A percentile compares a stretch with the other conserved stretches of the same genome.
phyloP scores from a whole-genome alignment of 495 filamentous ascomycete genomes.

The Pyrenopolyporus hunteri region DNA sequence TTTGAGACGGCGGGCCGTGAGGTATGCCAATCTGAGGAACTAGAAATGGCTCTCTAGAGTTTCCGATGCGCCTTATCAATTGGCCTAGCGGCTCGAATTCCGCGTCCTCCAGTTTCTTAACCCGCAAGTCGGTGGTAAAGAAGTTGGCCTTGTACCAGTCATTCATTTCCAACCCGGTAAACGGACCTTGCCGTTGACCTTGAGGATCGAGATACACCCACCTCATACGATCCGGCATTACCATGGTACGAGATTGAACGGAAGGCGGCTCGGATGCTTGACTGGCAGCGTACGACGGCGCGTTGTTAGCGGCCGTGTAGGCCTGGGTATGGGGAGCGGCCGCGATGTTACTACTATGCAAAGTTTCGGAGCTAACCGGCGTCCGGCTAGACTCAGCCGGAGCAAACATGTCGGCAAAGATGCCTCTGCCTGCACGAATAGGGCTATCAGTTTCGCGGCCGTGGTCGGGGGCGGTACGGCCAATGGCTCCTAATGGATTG shows the following conservation, averaged over 20 bases:
- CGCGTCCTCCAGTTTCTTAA: conserved; percentile 88
- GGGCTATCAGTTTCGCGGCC: conserved; percentile 67
- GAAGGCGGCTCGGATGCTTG: conserved; percentile 63
- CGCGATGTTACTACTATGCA: conserved; percentile 38
- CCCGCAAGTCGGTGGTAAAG: conserved; percentile 90
- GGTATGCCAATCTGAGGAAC: conserved; percentile 95
- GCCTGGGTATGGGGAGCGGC: conserved; percentile 44
- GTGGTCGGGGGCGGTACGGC: conserved; percentile 56
- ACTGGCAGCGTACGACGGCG: conserved; percentile 33
- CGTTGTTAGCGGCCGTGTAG: conserved; percentile 44
- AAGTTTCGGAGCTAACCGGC: conserved; percentile 41
- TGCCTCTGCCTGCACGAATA: conserved; percentile 60
- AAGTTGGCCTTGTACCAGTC: conserved; percentile 99
- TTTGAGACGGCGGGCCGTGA: conserved; percentile 71
- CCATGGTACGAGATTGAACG: conserved; percentile 84
- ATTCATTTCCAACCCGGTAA: conserved; percentile 97
- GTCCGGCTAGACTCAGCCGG: conserved; percentile 47
- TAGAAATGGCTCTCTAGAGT: conserved; percentile 95
- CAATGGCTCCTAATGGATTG: conserved; percentile 60
- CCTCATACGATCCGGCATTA: conserved; percentile 99
- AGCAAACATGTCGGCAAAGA: conserved; percentile 62
- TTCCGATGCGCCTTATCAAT: conserved; percentile 93
- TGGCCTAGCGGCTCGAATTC: conserved; percentile 98
- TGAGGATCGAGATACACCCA: conserved; percentile 98
- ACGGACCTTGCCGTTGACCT: conserved; percentile 89